phyloP scores from a whole-genome alignment of 306 rosid genomes.

The Fagus sylvatica region DNA sequence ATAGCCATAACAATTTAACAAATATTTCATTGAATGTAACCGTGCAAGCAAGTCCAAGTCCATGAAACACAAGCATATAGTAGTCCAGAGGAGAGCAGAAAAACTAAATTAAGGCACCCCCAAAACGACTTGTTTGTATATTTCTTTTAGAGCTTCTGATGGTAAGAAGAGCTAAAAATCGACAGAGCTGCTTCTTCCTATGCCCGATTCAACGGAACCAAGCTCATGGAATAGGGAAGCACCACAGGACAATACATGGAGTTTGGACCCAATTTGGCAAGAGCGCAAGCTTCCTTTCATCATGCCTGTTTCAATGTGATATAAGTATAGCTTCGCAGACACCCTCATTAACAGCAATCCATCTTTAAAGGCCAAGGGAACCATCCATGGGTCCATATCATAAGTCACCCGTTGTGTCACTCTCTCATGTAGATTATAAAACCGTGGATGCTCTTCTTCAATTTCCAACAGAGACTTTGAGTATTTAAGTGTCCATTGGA shows the following conservation, averaged over 20 bases:
- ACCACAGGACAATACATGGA: slow-evolving; percentile 39
- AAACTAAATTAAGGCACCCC: no score
- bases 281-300: slow-evolving; percentile 31
- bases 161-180: neutral
- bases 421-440: slow-evolving; percentile 29
- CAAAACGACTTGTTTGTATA: no score
- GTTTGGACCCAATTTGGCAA: slow-evolving; percentile 37
- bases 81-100: no score
- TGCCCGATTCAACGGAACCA: slow-evolving; percentile 40
- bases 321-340: slow-evolving; percentile 29
- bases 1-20: no score
- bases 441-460: slow-evolving; percentile 42
- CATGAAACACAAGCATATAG: no score
- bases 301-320: slow-evolving; percentile 32
- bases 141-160: slow-evolving; percentile 23
- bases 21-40: no score
- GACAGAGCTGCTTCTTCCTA: neutral
- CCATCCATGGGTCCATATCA: slow-evolving; percentile 44
- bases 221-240: slow-evolving; percentile 48
- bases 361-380: slow-evolving; percentile 53
- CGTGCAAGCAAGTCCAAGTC: no score
- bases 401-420: slow-evolving; percentile 13
- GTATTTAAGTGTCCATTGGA: slow-evolving; percentile 43
- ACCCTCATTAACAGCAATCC: slow-evolving; percentile 55
- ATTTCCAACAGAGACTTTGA: slow-evolving; percentile 39